phyloP scores from a whole-genome alignment of 441 rosid species.

The California macrophylla region DNA sequence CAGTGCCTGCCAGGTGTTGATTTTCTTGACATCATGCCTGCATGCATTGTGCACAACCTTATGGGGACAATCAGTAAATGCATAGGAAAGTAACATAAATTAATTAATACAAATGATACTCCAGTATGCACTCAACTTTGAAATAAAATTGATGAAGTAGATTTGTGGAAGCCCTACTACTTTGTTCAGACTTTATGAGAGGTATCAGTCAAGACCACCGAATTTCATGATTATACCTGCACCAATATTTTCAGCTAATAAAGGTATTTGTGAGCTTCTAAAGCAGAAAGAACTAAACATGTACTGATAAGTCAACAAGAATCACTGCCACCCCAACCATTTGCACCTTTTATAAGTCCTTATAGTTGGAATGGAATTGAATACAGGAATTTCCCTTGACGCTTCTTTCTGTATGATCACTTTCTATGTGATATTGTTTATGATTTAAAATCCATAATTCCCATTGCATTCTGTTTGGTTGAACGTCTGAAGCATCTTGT shows the following conservation, averaged over 20 bases:
- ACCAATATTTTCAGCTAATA: background rate
- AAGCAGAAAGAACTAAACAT: background rate
- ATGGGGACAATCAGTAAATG: background rate
- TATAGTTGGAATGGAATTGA: background rate
- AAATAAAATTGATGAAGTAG: background rate
- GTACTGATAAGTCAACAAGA: background rate
- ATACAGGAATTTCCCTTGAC: background rate
- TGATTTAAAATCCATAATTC: background rate
- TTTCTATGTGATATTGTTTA: background rate
- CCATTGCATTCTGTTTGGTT: background rate
- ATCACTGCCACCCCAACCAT: background rate
- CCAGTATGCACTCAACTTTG: background rate
- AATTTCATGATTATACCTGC: background rate
- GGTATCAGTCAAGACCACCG: background rate
- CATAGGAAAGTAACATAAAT: background rate
- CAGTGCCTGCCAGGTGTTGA: background rate
- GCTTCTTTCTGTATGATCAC: background rate
- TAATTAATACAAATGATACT: background rate
- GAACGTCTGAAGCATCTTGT: background rate
- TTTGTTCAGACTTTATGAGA: background rate
- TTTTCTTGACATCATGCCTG: background rate
- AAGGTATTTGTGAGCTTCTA: background rate
- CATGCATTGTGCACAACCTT: background rate
- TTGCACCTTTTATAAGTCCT: background rate
- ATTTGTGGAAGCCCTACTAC: background rate